Evolutionary conservation across 371 early-diverging fungal genomes (phyloP), one percentile per base, ranked within the genome.

Genomic region (Saksenaea oblongispora): DNA sequence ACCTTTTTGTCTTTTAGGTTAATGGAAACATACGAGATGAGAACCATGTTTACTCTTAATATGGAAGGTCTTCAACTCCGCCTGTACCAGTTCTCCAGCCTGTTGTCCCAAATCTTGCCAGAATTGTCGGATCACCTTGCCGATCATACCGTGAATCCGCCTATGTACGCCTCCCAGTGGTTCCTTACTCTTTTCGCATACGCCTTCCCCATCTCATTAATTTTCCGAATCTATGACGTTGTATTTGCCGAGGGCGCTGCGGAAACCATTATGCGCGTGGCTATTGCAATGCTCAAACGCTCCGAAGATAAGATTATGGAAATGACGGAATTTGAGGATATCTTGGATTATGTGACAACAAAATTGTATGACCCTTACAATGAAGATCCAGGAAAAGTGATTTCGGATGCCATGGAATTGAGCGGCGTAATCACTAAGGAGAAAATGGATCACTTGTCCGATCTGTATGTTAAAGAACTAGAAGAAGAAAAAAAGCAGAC

Each of bases 141-240:
- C 13, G 65, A 74, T 63, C 87, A 92, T 63, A 89, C 89, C 56
- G 84, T 96, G 22, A 76, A 83, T 55, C 72, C 91, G 0, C 91
- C 89, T 56, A 94, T 95, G 93, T 97, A 91, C 62, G 94, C 89
- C 5, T 87, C 91, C 13, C 92, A 91, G 70, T 93, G 95, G 96
- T 90, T 93, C 77, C 80, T 93, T 87, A 93, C 94, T 3, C 66
- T 91, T 36, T 93, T 93, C 72, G 90, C 93, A 0, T 92, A 92
- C 74, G 83, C 90, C 4, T 89, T 90, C 74, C 93, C 93, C 14
- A 78, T 92, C 41, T 76, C 84, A 15, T 67, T 90, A 57, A 92
- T 93, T 11, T 76, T 91, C 71, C 84, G 93, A 15, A 87, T 91
- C 37, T 82, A 89, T 70, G 93, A 93, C 71, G 86, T 94, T 13